phyloP scores from a whole-genome alignment of 2,329 filamentous ascomycete genomes.

The Lasiodiplodia hormozganensis region DNA sequence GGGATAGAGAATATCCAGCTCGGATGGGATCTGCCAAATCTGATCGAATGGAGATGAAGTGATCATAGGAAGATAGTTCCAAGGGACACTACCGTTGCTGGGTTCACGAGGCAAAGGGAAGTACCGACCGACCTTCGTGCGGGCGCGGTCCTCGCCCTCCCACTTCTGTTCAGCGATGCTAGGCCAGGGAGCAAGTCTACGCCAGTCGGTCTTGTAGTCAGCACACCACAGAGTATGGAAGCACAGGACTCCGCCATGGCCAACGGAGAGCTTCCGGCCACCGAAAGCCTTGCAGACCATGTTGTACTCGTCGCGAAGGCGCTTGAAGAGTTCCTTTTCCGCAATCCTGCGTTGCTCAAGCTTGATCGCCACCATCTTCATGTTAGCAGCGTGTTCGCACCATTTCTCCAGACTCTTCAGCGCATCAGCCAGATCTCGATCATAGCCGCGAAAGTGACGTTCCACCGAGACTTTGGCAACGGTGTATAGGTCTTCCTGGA shows the following conservation, averaged over 20 bases:
- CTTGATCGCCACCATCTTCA: conserved; percentile 14
- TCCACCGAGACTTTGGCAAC: conserved; percentile 23
- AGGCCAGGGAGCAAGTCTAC: conserved; percentile 50
- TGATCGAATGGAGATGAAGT: conserved; percentile 50
- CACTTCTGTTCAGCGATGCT: conserved; percentile 51
- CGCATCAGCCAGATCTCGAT: conserved; percentile 16
- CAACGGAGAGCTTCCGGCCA: conserved; percentile 8
- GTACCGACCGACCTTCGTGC: conserved; percentile 51
- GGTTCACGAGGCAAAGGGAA: conserved; percentile 52
- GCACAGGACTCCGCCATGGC: conserved; percentile 42
- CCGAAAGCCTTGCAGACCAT: conserved; percentile 15
- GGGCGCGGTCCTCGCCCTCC: conserved; percentile 56
- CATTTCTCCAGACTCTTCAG: conserved; percentile 22
- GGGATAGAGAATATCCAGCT: conserved; percentile 47
- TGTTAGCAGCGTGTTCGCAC: conserved; percentile 20
- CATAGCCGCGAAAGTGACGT: conserved; percentile 25
- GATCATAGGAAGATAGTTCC: conserved; percentile 49
- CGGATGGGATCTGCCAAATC: conserved; percentile 43
- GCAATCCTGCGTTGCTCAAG: conserved; percentile 19
- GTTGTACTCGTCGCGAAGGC: not conserved
- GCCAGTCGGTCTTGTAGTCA: conserved; percentile 37
- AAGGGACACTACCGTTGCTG: conserved; percentile 49
- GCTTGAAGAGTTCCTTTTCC: conserved; percentile 14
- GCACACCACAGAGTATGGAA: conserved; percentile 50
- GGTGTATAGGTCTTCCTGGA: conserved; percentile 18